These are phyloP conservation scores for Elongisporangium undulatum DNA, from an alignment of 352 stramenopile genomes.

Conservation along the genomic window DNA sequence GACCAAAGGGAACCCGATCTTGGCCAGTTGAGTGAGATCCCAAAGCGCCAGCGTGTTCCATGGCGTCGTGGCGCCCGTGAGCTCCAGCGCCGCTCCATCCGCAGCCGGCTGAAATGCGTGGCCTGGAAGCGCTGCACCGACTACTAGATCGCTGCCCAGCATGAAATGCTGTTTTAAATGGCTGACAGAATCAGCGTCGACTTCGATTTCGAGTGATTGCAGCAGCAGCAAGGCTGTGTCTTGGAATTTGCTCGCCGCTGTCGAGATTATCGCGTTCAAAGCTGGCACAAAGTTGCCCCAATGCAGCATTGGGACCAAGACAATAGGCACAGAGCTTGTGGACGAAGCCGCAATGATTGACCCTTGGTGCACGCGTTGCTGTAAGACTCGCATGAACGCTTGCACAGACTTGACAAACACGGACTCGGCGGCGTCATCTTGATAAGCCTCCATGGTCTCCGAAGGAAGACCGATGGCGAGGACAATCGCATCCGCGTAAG, in stretches of 20 bases:
- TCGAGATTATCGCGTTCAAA: conserved; percentile 90
- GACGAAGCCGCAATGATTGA: neutral
- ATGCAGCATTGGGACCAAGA: conserved; percentile 89
- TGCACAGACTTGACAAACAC: conserved; percentile 36
- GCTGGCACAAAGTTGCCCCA: conserved; percentile 96
- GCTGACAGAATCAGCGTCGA: conserved; percentile 44
- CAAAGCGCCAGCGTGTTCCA: conserved; percentile 97
- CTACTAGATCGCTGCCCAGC: conserved; percentile 77
- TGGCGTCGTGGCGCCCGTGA: conserved; percentile 88
- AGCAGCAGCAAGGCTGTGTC: conserved; percentile 66
- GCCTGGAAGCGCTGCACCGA: conserved; percentile 87
- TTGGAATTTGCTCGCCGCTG: conserved; percentile 57
- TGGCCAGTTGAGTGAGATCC: conserved; percentile 87
- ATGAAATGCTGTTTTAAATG: conserved; percentile 66
- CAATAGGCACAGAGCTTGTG: conserved; percentile 17
- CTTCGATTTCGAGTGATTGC: conserved; percentile 89
- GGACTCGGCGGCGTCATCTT: neutral
- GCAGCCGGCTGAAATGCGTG: conserved; percentile 47
- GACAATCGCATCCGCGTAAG: conserved; percentile 45
- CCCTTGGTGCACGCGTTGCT: conserved; percentile 13
- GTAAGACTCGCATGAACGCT: conserved; percentile 32
- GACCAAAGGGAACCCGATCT: conserved; percentile 89
- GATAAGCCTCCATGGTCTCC: conserved; percentile 1
- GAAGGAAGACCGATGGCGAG: conserved; percentile 50
- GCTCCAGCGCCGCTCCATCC: conserved; percentile 31